Conservation (phyloP, 148 eudicot genomes). For the Spergularia marina region DNA sequence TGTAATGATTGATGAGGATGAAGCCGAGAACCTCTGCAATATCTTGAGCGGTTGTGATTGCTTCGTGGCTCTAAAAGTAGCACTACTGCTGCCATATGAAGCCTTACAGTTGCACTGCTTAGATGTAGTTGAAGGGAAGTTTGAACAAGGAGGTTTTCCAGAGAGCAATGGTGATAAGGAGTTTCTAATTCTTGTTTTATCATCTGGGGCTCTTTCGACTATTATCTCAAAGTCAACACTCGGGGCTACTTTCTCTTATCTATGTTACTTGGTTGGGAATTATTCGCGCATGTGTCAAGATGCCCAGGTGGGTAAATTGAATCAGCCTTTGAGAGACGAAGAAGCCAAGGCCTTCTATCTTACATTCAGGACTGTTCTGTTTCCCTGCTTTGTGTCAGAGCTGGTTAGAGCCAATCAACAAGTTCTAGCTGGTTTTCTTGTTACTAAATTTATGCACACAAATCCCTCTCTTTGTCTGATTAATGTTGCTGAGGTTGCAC, state of each 20-base stretch:
- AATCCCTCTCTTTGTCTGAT: conserved; percentile 68
- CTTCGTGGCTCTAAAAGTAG: conserved; percentile 65
- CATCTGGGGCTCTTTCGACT: conserved; percentile 56
- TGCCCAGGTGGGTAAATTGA: conserved; percentile 32
- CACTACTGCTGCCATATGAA: conserved; percentile 60
- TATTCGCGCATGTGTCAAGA: conserved; percentile 64
- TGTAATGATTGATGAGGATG: conserved; percentile 58
- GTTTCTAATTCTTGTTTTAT: conserved; percentile 52
- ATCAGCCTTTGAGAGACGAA: conserved; percentile 18
- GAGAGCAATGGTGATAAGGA: conserved; percentile 43
- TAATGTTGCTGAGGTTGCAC: conserved; percentile 71
- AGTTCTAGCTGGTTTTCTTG: conserved; percentile 72
- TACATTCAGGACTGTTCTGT: conserved; percentile 50
- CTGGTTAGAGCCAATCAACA: conserved; percentile 78
- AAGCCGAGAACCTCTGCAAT: conserved; percentile 41
- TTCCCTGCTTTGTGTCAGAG: conserved; percentile 69
- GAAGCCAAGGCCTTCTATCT: conserved; percentile 24
- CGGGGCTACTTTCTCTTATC: conserved; percentile 64
- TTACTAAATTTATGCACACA: conserved; percentile 77
- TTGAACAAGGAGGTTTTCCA: conserved; percentile 56
- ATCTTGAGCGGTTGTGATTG: conserved; percentile 40
- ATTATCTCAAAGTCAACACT: conserved; percentile 56
- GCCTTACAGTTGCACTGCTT: conserved; percentile 57
- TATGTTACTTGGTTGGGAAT: conserved; percentile 73
- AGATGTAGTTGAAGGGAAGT: conserved; percentile 67